These are phyloP conservation scores for Stephania yunnanensis DNA, from an alignment of 164 flowering plant genomes.

Conservation along the genomic window DNA sequence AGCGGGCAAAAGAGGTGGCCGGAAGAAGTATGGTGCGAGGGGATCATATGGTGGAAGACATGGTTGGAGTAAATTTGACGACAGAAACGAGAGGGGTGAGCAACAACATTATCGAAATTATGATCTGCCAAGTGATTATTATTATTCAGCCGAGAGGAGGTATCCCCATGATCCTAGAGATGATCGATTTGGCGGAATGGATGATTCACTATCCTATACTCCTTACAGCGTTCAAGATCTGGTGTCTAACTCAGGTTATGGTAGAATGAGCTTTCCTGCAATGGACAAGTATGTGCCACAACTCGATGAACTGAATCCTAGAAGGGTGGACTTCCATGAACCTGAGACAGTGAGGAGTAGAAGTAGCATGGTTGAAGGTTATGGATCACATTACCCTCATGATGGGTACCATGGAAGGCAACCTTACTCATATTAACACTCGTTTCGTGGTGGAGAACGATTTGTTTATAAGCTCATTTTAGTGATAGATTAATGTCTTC, in stretches of 20 bases:
- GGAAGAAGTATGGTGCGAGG: conserved; percentile 10
- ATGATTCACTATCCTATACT: conserved; percentile 15
- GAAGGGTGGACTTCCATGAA: conserved; percentile 18
- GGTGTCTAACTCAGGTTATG: conserved; percentile 17
- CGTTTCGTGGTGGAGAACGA: conserved; percentile 35
- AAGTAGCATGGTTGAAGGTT: conserved; percentile 9
- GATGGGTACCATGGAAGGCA: neutral
- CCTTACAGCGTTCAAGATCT: conserved; percentile 20
- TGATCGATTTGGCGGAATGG: conserved; percentile 16
- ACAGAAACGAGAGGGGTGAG: conserved; percentile 6
- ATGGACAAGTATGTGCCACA: conserved; percentile 49
- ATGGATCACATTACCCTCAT: conserved; percentile 11
- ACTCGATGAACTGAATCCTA: conserved; percentile 42
- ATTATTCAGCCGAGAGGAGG: conserved; percentile 15
- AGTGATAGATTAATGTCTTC: no score
- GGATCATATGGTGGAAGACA: conserved; percentile 11
- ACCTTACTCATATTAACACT: conserved; percentile 22
- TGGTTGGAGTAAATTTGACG: conserved; percentile 8
- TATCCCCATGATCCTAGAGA: conserved; percentile 20
- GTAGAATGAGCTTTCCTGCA: conserved; percentile 26
- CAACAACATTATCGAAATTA: conserved; percentile 24
- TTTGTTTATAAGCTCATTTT: no score
- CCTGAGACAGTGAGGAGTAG: conserved; percentile 8
- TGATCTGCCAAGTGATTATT: conserved; percentile 24
- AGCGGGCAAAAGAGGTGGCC: conserved; percentile 4